Evolutionary conservation across 2,329 filamentous ascomycete species (phyloP).

Genomic region (Diaporthe destruens): DNA sequence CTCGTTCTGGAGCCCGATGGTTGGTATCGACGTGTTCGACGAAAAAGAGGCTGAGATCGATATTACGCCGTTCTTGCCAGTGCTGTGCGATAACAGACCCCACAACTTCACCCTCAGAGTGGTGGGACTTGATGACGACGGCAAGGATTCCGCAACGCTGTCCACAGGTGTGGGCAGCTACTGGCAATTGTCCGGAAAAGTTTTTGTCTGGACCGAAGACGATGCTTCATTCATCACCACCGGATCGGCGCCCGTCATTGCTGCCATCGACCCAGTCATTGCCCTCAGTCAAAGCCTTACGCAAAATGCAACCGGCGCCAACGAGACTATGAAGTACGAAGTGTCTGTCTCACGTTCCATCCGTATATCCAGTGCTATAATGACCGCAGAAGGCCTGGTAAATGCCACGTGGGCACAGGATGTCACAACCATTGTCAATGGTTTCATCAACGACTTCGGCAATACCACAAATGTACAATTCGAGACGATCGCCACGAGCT

Average conservation of each 20-base stretch:
- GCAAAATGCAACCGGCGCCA: slow-evolving; percentile 63
- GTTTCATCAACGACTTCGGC: slow-evolving; percentile 56
- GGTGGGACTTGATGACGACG: slow-evolving; percentile 71
- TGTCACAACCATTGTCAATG: slow-evolving; percentile 65
- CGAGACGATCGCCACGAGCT: not conserved
- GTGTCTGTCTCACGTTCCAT: slow-evolving; percentile 68
- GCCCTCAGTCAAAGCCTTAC: slow-evolving; percentile 61
- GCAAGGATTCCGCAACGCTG: slow-evolving; percentile 59
- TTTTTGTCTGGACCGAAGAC: slow-evolving; percentile 79
- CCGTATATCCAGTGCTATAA: slow-evolving; percentile 64
- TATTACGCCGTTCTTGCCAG: slow-evolving; percentile 79
- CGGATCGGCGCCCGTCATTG: slow-evolving; percentile 54
- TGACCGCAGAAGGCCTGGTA: slow-evolving; percentile 55
- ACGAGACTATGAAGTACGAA: slow-evolving; percentile 70
- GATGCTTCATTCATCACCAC: slow-evolving; percentile 64
- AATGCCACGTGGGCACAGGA: slow-evolving; percentile 68
- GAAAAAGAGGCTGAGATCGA: slow-evolving; percentile 85
- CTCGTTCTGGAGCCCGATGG: slow-evolving; percentile 81
- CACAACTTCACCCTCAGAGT: slow-evolving; percentile 79
- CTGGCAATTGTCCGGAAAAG: slow-evolving; percentile 85
- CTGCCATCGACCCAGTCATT: slow-evolving; percentile 58
- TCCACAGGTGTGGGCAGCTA: slow-evolving; percentile 71
- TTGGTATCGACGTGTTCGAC: slow-evolving; percentile 84
- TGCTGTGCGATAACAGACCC: slow-evolving; percentile 72
- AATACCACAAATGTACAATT: slow-evolving; percentile 32